Conservation (phyloP, 78 protist genomes). For the Dictyostelium capitatum region DNA sequence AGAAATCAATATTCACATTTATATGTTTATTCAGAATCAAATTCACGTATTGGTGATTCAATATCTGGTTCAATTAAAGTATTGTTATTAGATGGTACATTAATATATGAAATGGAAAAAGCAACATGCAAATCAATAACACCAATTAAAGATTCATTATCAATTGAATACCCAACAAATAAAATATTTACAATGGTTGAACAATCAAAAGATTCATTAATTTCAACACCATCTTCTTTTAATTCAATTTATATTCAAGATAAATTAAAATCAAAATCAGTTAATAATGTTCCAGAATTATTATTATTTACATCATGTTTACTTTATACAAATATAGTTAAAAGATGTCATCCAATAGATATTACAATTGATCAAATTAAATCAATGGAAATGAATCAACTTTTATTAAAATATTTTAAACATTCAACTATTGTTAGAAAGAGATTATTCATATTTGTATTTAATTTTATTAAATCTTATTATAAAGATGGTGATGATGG, state of each 20-base stretch:
- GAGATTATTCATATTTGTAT: not conserved
- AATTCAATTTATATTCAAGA: too few relatives aligned
- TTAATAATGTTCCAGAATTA: too few relatives aligned
- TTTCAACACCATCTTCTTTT: not conserved
- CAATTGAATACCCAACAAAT: not conserved
- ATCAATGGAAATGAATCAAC: not conserved
- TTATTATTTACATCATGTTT: too few relatives aligned
- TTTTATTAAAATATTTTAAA: not conserved
- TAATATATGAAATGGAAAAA: not conserved
- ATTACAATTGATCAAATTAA: not conserved
- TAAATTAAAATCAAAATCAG: too few relatives aligned
- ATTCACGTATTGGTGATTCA: not conserved
- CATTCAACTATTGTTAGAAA: too few relatives aligned
- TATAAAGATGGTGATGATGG: too few relatives aligned
- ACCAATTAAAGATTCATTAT: not conserved
- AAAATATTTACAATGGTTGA: not conserved
- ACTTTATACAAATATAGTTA: not conserved
- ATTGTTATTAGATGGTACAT: not conserved
- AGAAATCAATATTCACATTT: not conserved
- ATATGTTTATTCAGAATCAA: too few relatives aligned
- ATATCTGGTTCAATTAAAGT: not conserved
- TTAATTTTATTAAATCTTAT: not conserved
- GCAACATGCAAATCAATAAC: not conserved
- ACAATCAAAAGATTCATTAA: slow-evolving; percentile 16
- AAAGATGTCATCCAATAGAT: not conserved